Base-by-base conservation (phyloP, 768 basidiomycete species). In the Leccinum obscurum region DNA sequence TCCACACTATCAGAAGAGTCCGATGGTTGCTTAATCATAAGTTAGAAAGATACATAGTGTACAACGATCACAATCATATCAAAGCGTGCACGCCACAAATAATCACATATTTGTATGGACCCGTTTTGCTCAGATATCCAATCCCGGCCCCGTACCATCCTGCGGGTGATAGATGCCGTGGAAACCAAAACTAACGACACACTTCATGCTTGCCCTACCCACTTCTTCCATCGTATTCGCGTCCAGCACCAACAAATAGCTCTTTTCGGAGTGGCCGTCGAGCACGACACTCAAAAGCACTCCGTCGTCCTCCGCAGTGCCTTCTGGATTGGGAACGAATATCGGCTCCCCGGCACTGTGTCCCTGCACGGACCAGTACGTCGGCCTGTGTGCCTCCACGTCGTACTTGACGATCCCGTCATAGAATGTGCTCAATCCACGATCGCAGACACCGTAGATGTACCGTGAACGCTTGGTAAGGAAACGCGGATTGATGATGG, bases 331-430 rank as follows among this genome's bases (percentile, higher is more conserved):
- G 1, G 68, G 54, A 11, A 77, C 68, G 34, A 78, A 78, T 44
- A 78, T 74, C 17, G 77, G 73, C 62, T 78, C 77, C 14, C 76
- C 70, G 5, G 77, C 72, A 10, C 55, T 75, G 46, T 75, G 71
- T 28, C 70, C 72, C 8, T 68, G 55, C 1, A 64, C 56, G 9
- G 59, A 66, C 76, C 77, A 77, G 28, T 69, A 62, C 9, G 56
- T 67, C 11, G 70, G 59, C 22, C 39, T 58, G n/a, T 59, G 60
- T 10, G 67, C 57, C 55, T 66, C 59, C 61, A 60, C 70, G 60
- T 78, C 75, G 28, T 78, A 69, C 61, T 78, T 78, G 64, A 77
- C 68, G 46, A 78, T 48, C 3, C 71, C 66, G 37, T 78, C 75
- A 52, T 68, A 67, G 61, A 77, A 72, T 5, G 69, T 75, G 64